Evolutionary conservation across 345 rosid genomes (phyloP).

Genomic region (Geranium brycei): DNA sequence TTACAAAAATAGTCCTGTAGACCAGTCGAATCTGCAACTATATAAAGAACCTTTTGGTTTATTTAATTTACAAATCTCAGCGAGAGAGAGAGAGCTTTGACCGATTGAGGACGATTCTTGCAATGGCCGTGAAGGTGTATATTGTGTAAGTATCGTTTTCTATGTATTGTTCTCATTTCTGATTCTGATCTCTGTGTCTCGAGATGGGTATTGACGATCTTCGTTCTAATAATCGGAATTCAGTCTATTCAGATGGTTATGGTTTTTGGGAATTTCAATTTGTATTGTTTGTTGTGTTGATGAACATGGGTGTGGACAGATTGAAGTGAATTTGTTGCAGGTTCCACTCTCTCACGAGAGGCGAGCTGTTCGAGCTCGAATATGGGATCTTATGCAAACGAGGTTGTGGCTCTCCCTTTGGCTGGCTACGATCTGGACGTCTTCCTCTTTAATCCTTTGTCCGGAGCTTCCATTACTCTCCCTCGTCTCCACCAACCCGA

Average conservation of each 20-base stretch:
- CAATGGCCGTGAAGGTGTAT: conserved; percentile 62
- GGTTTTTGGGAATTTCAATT: neutral
- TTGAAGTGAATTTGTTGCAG: neutral
- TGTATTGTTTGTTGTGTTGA: neutral
- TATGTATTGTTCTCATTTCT: neutral
- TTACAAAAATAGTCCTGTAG: too few relatives aligned
- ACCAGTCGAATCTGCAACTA: conserved; percentile 16
- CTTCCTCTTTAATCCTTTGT: too few relatives aligned
- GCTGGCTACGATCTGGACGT: too few relatives aligned
- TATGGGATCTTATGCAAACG: too few relatives aligned
- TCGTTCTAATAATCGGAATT: neutral
- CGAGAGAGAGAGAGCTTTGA: conserved; percentile 1
- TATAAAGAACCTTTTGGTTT: conserved; percentile 21
- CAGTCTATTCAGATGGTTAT: neutral
- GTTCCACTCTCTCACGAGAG: too few relatives aligned
- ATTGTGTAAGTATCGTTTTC: conserved; percentile 43
- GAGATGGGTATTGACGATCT: neutral
- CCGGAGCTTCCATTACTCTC: too few relatives aligned
- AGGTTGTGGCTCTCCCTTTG: too few relatives aligned
- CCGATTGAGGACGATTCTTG: conserved; percentile 7
- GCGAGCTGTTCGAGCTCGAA: too few relatives aligned
- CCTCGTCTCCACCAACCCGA: too few relatives aligned
- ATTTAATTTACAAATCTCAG: conserved; percentile 6
- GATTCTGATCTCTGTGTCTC: neutral
- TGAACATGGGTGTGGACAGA: neutral